Evolutionary conservation across 2,329 filamentous ascomycete genomes (phyloP).

Genomic region (Epichloe uncinata): DNA sequence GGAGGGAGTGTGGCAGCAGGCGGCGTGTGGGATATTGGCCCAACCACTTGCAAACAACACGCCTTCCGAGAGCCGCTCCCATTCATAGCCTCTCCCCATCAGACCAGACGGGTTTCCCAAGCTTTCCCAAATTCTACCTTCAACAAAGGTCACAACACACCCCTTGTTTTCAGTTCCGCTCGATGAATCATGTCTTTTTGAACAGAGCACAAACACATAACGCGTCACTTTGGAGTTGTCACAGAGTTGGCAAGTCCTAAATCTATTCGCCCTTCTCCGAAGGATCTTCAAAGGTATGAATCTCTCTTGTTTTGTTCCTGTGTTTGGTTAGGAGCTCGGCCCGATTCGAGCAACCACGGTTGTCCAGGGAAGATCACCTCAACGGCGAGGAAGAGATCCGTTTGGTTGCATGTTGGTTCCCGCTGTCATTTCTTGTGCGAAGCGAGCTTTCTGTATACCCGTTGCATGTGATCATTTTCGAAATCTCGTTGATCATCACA

Average conservation of each 20-base stretch:
- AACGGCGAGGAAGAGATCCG: background rate
- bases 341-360: background rate
- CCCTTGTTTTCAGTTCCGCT: background rate
- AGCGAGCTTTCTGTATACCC: background rate
- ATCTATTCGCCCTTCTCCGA: background rate
- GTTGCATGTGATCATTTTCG: background rate
- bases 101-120: background rate
- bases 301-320: background rate
- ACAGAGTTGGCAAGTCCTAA: background rate
- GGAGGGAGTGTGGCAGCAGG: background rate
- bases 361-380: background rate
- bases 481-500: background rate
- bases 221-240: background rate
- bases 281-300: background rate
- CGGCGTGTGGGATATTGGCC: background rate
- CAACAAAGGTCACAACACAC: background rate
- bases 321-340: background rate
- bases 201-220: background rate
- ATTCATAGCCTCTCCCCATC: background rate
- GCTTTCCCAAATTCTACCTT: background rate
- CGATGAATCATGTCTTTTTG: constrained; percentile 1
- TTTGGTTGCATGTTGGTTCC: background rate
- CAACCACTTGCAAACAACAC: background rate
- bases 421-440: background rate
- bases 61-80: background rate